phyloP scores from a whole-genome alignment of 2,329 filamentous ascomycete species.

The Fusarium odoratissimum region DNA sequence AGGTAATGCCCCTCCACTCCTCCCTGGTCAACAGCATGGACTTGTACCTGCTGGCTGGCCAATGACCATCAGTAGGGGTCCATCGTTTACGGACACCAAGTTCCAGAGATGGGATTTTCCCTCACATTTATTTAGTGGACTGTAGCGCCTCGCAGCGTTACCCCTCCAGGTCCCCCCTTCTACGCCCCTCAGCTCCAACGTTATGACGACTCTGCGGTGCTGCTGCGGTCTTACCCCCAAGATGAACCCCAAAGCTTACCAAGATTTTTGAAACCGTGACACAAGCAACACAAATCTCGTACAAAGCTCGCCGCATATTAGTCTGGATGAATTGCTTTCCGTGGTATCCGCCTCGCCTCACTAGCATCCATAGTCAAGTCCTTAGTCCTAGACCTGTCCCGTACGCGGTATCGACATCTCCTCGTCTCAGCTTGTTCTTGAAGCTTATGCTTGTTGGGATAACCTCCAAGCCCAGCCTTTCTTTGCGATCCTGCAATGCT shows the following conservation, averaged over 20 bases:
- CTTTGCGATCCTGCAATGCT: constrained; percentile 21
- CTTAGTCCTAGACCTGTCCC: constrained; percentile 9
- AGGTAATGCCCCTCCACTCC: constrained; percentile 37
- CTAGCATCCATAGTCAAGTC: constrained; percentile 1
- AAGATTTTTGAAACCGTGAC: constrained; percentile 41
- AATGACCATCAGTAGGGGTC: constrained; percentile 33
- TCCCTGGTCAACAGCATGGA: constrained; percentile 13
- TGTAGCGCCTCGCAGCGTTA: constrained; percentile 15
- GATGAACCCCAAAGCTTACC: constrained; percentile 38
- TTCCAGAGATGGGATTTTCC: constrained; percentile 38
- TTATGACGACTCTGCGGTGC: constrained; percentile 40
- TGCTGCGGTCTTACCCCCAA: constrained; percentile 42
- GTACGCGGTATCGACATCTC: constrained; percentile 5
- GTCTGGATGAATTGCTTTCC: constrained; percentile 7
- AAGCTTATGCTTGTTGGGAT: constrained; percentile 31
- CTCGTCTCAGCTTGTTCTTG: constrained; percentile 10
- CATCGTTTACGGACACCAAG: constrained; percentile 42
- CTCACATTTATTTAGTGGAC: constrained; percentile 22
- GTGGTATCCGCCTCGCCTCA: constrained; percentile 19
- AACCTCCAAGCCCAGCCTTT: constrained; percentile 22
- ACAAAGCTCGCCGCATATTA: constrained; percentile 34
- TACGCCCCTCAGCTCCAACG: constrained; percentile 37
- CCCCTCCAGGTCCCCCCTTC: constrained; percentile 35
- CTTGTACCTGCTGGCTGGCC: constrained; percentile 5
- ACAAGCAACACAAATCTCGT: constrained; percentile 42